These are phyloP conservation scores for Penicillium janthinellum DNA, from an alignment of 2,329 filamentous ascomycete genomes.

Conservation along the genomic window DNA sequence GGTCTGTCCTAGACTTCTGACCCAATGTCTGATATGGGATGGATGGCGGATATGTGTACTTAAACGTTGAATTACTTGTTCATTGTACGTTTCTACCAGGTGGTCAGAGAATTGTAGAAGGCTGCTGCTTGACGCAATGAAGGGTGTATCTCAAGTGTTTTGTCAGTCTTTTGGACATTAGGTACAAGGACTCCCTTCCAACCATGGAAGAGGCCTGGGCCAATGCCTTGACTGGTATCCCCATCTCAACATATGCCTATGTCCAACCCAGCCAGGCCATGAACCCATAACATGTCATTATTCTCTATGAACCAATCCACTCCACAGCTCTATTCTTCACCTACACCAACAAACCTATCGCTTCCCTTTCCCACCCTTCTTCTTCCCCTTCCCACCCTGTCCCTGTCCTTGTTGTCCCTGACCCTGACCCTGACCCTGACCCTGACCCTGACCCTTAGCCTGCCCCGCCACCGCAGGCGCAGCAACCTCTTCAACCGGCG, in stretches of 20 bases:
- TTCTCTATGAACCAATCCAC: constrained; percentile 6
- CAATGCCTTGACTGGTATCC: neutral
- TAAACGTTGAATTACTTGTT: constrained; percentile 25
- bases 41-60: constrained; percentile 28
- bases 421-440: constrained; percentile 34
- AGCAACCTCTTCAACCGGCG: constrained; percentile 34
- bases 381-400: constrained; percentile 45
- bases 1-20: constrained; percentile 16
- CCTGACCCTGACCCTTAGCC: constrained; percentile 21
- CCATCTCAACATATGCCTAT: neutral
- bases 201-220: neutral
- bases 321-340: neutral
- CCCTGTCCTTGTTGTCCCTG: constrained; percentile 26
- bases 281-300: constrained; percentile 12
- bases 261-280: neutral
- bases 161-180: neutral
- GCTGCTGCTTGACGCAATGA: neutral
- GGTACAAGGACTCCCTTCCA: too few species aligned
- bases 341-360: constrained; percentile 51
- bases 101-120: neutral
- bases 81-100: constrained; percentile 10
- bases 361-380: constrained; percentile 74
- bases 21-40: constrained; percentile 23
- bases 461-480: constrained; percentile 39
- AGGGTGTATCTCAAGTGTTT: neutral